Evolutionary conservation across 345 rosid genomes (phyloP).

Genomic region (Salix arbutifolia): DNA sequence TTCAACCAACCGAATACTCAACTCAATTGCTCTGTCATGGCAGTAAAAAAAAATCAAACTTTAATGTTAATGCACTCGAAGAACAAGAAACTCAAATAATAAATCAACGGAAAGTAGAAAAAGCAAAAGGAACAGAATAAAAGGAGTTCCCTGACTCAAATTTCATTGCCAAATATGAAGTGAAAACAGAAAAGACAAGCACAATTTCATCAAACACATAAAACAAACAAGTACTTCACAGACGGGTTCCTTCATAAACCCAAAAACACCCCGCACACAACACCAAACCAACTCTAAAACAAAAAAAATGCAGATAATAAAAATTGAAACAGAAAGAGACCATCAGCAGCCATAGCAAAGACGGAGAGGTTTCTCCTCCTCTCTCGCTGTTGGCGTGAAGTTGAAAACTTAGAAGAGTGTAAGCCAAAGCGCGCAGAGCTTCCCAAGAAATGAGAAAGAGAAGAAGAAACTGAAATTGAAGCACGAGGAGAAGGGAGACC

Average conservation of each 20-base stretch:
- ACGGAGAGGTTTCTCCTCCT: constrained; percentile 59
- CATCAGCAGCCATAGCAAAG: constrained; percentile 71
- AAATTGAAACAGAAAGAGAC: constrained; percentile 23
- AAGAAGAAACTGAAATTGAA: constrained; percentile 43
- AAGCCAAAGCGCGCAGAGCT: constrained; percentile 34
- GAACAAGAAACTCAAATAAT: no score
- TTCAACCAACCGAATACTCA: no score
- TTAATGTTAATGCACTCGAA: no score
- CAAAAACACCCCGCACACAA: not conserved
- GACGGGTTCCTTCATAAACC: not conserved
- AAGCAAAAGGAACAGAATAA: not conserved
- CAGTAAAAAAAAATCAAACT: no score
- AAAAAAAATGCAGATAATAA: not conserved
- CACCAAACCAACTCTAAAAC: not conserved
- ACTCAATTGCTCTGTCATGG: no score
- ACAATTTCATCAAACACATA: not conserved
- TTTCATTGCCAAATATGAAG: not conserved
- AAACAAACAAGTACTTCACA: not conserved
- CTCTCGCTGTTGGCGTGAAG: constrained; percentile 21
- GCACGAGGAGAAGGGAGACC: constrained; percentile 48
- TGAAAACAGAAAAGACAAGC: not conserved
- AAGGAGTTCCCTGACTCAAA: not conserved
- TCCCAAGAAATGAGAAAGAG: constrained; percentile 52
- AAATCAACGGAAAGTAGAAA: not conserved
- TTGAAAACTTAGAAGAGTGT: constrained; percentile 28